These are phyloP conservation scores for Aureobasidium pullulans DNA, from an alignment of 2,329 filamentous ascomycete genomes.

Conservation along the genomic window DNA sequence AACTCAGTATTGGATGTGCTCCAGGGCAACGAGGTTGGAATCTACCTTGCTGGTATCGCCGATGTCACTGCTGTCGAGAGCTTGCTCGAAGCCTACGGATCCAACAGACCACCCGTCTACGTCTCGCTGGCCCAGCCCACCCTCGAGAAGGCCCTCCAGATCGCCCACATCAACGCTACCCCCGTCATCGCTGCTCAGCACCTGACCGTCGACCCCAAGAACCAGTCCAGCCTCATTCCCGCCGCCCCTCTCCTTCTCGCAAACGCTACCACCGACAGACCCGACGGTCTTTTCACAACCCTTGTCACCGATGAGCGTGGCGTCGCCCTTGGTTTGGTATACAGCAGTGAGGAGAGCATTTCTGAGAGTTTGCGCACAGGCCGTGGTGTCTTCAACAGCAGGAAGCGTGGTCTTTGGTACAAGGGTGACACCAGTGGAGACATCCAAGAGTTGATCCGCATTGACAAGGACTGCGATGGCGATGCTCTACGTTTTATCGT, in stretches of 20 bases:
- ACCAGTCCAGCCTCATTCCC: constrained; percentile 54
- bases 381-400: constrained; percentile 86
- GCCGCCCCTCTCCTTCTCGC: constrained; percentile 64
- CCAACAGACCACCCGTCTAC: constrained; percentile 43
- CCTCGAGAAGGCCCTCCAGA: constrained; percentile 33
- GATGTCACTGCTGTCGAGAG: constrained; percentile 36
- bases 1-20: constrained; percentile 35
- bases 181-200: constrained; percentile 66
- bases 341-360: constrained; percentile 88
- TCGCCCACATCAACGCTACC: constrained; percentile 45
- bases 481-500: constrained; percentile 89
- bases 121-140: constrained; percentile 39
- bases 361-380: constrained; percentile 75
- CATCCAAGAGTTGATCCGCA: constrained; percentile 76
- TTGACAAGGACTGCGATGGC: constrained; percentile 86
- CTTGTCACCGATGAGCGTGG: constrained; percentile 86
- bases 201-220: constrained; percentile 59
- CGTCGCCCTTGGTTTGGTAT: constrained; percentile 79
- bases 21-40: constrained; percentile 35
- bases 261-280: constrained; percentile 71
- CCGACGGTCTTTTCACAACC: constrained; percentile 79
- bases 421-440: constrained; percentile 94
- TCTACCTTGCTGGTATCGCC: constrained; percentile 35
- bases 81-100: constrained; percentile 45
- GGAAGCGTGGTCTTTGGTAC: constrained; percentile 92